A percentile compares a stretch with the other conserved stretches of the same genome.
Evolutionary conservation across 129 eudicot genomes (phyloP).

Genomic region (Sambucus nigra): DNA sequence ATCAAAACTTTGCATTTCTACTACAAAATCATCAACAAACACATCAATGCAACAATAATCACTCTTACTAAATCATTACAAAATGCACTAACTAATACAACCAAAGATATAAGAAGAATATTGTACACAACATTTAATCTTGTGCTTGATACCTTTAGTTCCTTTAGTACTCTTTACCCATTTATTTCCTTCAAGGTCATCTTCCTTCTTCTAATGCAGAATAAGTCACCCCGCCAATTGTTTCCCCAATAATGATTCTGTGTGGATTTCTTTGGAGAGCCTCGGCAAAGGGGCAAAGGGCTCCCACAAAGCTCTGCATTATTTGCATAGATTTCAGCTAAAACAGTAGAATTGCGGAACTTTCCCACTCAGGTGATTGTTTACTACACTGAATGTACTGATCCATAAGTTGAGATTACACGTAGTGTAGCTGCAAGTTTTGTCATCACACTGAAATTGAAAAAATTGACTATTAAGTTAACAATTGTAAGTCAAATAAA

Average conservation of each 20-base stretch:
- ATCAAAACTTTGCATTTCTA: no score
- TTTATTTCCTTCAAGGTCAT: conserved; percentile 70
- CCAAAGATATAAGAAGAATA: no score
- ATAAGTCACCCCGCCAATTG: conserved; percentile 56
- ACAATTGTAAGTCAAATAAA: no score
- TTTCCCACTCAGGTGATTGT: conserved; percentile 56
- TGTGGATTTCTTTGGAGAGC: conserved; percentile 15
- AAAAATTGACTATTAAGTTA: no score
- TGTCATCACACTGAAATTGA: no score
- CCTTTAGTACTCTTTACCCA: conserved; percentile 91
- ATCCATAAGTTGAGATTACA: no score
- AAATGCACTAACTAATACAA: no score
- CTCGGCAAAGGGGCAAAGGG: conserved; percentile 37
- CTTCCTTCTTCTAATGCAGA: conserved; percentile 66
- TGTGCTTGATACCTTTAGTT: conserved; percentile 62
- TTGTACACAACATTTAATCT: no score
- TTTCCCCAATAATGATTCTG: conserved; percentile 50
- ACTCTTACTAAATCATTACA: no score
- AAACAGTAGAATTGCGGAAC: conserved; percentile 20
- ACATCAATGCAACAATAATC: no score
- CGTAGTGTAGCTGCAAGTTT: no score
- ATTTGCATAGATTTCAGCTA: conserved; percentile 21
- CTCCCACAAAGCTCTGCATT: conserved; percentile 66
- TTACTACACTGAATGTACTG: conserved; percentile 45
- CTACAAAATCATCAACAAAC: no score